Evolutionary conservation across 306 rosid genomes (phyloP), one percentile per base, ranked within the genome.

Genomic region (Vachellia collinsii): DNA sequence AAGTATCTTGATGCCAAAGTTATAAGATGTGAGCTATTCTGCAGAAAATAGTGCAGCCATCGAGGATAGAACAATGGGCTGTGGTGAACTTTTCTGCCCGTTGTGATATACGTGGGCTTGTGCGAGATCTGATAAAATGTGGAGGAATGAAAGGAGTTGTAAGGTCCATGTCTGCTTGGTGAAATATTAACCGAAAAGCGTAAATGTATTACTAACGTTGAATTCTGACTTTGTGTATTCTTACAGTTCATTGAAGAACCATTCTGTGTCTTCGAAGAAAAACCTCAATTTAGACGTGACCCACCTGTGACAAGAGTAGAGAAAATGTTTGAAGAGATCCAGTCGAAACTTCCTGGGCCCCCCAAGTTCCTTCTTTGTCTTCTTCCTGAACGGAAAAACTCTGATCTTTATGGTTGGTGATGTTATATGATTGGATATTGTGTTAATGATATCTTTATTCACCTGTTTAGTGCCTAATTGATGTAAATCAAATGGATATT

Each of bases 311-410:
- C 87, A 22, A 82, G 99, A 12, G 99, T 95, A 23, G 99, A 93
- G 66, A 93, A 90, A 64, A 90, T 95, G 97, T 89, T 93, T 42
- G 97, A 92, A 76, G 76, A 78, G 0, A 53, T 91, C 7, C 89
- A 87, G 72, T 81, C 92, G 1, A 89, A 88, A 63, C 94, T 95
- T 78, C 94, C 97, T 10, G 96, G 89, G 38, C 82, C 88, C 11
- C 99, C 98, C 2, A 80, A 84, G 22, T 95, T 93, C 56, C 82
- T 95, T 10, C 93, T 96, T 13, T 96, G 99, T 72, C 59, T 96
- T 75, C 97, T 96, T 61, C 93, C 99, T 6, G 98, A 96, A 74
- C 86, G 99, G 53, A 96, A 96, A 69, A 96, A 96, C 65, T 92
- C 91, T 70, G 97, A 92, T 78, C 91, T 96, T 67, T 96, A 96